Evolutionary conservation across 2,329 filamentous ascomycete genomes (phyloP).

Genomic region (Calonectria multiphialidica): DNA sequence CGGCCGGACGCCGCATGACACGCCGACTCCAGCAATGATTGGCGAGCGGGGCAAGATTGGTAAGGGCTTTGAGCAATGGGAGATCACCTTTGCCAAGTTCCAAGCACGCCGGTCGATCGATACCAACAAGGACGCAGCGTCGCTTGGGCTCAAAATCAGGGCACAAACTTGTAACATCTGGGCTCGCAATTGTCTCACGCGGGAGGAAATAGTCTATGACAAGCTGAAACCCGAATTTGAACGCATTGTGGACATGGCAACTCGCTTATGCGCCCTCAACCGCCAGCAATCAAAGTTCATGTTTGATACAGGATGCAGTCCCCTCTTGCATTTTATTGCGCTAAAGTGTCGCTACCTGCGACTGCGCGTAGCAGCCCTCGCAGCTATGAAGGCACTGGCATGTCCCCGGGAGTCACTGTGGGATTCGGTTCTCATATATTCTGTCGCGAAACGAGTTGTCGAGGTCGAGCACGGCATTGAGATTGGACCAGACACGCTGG

Average conservation of each 20-base stretch:
- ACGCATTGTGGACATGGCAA: slow-evolving; percentile 45
- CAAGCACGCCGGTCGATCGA: background rate
- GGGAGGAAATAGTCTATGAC: slow-evolving; percentile 52
- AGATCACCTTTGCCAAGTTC: slow-evolving; percentile 39
- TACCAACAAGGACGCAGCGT: slow-evolving; percentile 13
- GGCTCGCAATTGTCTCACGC: slow-evolving; percentile 45
- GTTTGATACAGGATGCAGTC: slow-evolving; percentile 56
- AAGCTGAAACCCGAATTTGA: slow-evolving; percentile 44
- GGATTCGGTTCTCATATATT: slow-evolving; percentile 48
- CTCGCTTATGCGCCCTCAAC: background rate
- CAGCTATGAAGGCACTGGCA: slow-evolving; percentile 46
- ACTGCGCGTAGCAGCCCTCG: slow-evolving; percentile 50
- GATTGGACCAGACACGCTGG: slow-evolving; percentile 31
- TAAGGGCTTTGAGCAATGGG: slow-evolving; percentile 46
- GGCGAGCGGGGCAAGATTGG: slow-evolving; percentile 38
- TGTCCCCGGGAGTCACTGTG: slow-evolving; percentile 51
- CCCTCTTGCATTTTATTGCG: slow-evolving; percentile 52
- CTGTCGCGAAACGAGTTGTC: slow-evolving; percentile 47
- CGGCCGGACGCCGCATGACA: slow-evolving; percentile 23
- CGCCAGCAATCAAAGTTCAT: slow-evolving; percentile 48
- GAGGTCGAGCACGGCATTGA: slow-evolving; percentile 54
- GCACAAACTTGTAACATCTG: slow-evolving; percentile 49
- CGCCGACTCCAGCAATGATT: slow-evolving; percentile 29
- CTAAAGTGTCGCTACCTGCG: slow-evolving; percentile 54
- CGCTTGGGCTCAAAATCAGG: slow-evolving; percentile 45